Evolutionary conservation across 768 basidiomycete species (phyloP), one percentile per base, ranked within the genome.

Genomic region (Cystobasidium onofrii): DNA sequence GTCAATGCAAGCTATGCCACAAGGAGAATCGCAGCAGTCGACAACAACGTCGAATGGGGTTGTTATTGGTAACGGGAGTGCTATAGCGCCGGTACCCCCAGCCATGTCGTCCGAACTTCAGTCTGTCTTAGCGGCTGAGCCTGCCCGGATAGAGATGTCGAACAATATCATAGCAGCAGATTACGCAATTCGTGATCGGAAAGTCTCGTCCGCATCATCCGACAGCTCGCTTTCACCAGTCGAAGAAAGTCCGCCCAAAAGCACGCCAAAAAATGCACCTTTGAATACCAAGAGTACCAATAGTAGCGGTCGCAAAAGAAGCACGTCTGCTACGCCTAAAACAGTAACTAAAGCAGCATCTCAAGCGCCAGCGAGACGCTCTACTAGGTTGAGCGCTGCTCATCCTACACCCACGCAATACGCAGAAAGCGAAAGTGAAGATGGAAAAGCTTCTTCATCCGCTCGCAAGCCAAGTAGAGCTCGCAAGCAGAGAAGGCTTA

Each of bases 341-440:
- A 34, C 57, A 29, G 20, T 27, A 60, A 13, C 57, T 9, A 34
- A 29, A 15, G 12, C 57, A 27, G 3, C 57, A 15, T 27, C 25
- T 20, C 29, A 60, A 29, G 57, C 17, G 6, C 57, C 57, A 15
- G 33, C 57, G 6, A 27, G 63, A 25, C 63, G 63, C 10, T 64
- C 63, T 13, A 46, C 63, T 41, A 34, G 63, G 15, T 36, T 41
- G 27, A 64, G 63, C 33, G 43, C 34, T 13, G 63, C 63, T 31
- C 34, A 64, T 36, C 12, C 39, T 39, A 20, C 63, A 31, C 7
- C 39, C n/a, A 15, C 63, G 2, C 9, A 27, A 7, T 64, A 64
- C 23, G 63, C 63, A 17, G 63, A 64, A 43, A 64, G 12, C 34
- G 63, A 64, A 13, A 64, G 63, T 36, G 63, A 60, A 60, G 57